Evolutionary conservation across 192 early-diverging fungal species (phyloP), one percentile per base, ranked within the genome.

Genomic region (Phycomyces nitens): DNA sequence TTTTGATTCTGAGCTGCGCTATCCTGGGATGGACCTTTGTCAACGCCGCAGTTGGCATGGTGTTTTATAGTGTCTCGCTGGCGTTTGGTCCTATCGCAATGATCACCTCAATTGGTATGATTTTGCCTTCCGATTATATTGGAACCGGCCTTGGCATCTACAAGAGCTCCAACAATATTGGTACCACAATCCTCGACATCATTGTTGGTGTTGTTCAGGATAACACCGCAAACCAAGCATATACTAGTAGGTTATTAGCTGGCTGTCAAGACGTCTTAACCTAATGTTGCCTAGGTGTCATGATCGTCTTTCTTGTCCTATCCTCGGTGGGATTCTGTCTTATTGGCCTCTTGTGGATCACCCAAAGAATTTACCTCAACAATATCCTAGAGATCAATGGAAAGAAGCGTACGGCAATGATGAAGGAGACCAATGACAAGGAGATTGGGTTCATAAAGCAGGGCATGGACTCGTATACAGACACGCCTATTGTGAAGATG

Each of bases 101-200:
- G 64, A 80, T 87, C 56, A 80, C 85, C 1, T 76, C 82, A 5
- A 82, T 87, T n/a, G 77, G 77, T 44, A 76, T 87, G 39, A 73
- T 84, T n/a, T 39, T 85, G 9, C 83, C 80, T 1, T 72, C 74
- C n/a, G 79, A 64, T 53, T 79, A 82, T 16, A 74, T 85, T 34
- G 85, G 85, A 39, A 85, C 85, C 3, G 83, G 80, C 9, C 60
- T 85, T 24, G 83, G 85, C 4, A 68, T 87, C 12, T 87, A 84
- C 76, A 87, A 87, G 69, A 78, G 73, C n/a, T 77, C 82, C 0
- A 82, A 78, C 67, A 85, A 85, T 59, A 79, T 82, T 12, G 85
- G 83, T 15, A 77, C 80, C 2, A 80, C 83, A 1, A 81, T 85
- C 21, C 77, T 85, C 15, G 84, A 85, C 51, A 82, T 84, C 49